Percentiles rank a stretch among this genome's conserved stretches.
These are phyloP conservation scores for Epichloe typhina DNA, from an alignment of 2,329 filamentous ascomycete genomes.

Conservation along the genomic window DNA sequence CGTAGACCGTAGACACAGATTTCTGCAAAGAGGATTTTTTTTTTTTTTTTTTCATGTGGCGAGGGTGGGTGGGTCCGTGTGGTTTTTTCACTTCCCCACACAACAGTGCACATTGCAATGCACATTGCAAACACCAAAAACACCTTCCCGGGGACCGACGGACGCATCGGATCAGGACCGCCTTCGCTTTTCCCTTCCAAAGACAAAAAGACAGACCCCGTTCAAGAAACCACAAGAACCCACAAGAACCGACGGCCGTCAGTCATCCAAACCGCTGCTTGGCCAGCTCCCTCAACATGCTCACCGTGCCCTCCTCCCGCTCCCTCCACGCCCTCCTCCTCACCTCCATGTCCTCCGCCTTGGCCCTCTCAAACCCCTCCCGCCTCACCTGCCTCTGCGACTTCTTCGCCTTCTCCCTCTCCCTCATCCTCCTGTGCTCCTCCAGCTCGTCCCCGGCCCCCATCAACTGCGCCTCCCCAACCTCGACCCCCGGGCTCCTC, in stretches of 20 bases:
- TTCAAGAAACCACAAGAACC: neutral
- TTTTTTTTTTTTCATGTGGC: too few relatives aligned
- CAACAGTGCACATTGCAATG: too few relatives aligned
- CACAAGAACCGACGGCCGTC: neutral
- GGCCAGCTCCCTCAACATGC: constrained; percentile 66
- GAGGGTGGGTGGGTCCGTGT: too few relatives aligned
- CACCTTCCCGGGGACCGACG: too few relatives aligned
- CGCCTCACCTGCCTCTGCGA: constrained; percentile 70
- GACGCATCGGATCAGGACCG: too few relatives aligned
- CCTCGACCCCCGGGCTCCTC: constrained; percentile 45
- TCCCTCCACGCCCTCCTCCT: constrained; percentile 53
- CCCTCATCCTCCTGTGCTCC: constrained; percentile 56
- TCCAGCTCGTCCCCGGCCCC: constrained; percentile 52
- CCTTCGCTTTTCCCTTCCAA: too few relatives aligned
- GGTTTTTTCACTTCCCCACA: too few relatives aligned
- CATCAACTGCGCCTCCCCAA: constrained; percentile 59
- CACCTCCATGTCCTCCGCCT: constrained; percentile 69
- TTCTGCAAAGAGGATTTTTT: too few relatives aligned
- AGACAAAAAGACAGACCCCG: too few relatives aligned
- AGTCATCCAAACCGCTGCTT: constrained; percentile 58
- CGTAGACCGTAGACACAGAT: too few relatives aligned
- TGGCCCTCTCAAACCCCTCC: constrained; percentile 67
- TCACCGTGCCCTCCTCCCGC: constrained; percentile 76
- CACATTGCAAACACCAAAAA: too few relatives aligned
- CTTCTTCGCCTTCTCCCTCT: constrained; percentile 57